Evolutionary conservation across 1,284 basidiomycete genomes (phyloP), one percentile per base, ranked within the genome.

Genomic region (Xerocomus minutiporus): DNA sequence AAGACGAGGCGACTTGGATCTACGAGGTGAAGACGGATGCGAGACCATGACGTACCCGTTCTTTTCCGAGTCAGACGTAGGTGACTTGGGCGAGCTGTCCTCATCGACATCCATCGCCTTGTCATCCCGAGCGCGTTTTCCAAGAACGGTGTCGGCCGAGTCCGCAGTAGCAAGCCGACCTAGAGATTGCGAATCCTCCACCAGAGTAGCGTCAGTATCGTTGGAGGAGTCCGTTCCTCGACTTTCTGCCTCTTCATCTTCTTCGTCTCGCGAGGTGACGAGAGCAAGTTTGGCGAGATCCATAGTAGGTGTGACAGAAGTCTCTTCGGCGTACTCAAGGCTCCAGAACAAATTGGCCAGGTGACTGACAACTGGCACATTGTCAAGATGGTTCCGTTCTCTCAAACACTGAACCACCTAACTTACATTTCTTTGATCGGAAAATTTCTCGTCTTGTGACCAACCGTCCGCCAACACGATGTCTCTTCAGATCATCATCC

Each of bases 281-380:
- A 97, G 78, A 0, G 93, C 93, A n/a, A 97, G 80, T 65, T 95
- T 94, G 8, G 93, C 93, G 11, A 97, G 78, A 62, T 95, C 91
- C 43, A 92, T 74, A 5, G 86, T 84, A 0, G 93, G 93, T 0
- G 90, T 91, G 25, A 97, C 83, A 6, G 92, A 80, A 6, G 83
- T 68, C 1, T 74, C 71, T 36, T 84, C 79, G 52, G 79, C 80
- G 54, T 81, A 81, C 59, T 92, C 88, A 51, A 97, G 78, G 52
- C 88, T 78, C 68, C 77, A 80, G 72, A 95, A 96, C 5, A 97
- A 76, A 17, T 81, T 78, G 7, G 87, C 86, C 5, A 97, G 79
- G 50, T 88, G 86, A 49, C 75, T 75, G 53, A 93, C 86, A 67
- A 94, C 91, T 94, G 46, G 40, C 51, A 38, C 61, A 46, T 40